Conservation (phyloP, 768 basidiomycete species). For the Russula foetens region DNA sequence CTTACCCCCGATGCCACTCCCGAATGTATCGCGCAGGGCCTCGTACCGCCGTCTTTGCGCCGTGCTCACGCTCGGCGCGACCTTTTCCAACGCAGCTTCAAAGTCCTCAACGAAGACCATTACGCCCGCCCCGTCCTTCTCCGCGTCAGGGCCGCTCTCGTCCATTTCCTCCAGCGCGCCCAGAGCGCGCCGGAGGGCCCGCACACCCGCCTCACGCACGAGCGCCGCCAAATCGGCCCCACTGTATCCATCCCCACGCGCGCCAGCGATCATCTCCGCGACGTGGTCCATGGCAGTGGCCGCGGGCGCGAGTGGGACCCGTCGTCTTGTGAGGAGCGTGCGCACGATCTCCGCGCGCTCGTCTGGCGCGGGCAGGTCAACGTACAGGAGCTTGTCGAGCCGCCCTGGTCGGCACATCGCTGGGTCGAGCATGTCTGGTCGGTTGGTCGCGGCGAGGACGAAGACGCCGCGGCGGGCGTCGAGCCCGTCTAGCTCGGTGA, state of each 20-base stretch:
- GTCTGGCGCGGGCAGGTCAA: conserved; percentile 66
- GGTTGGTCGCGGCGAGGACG: conserved; percentile 91
- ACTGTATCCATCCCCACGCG: conserved; percentile 77
- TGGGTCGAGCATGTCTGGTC: conserved; percentile 96
- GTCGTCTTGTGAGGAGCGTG: conserved; percentile 48
- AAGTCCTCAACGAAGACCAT: conserved; percentile 65
- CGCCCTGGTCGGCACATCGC: conserved; percentile 97
- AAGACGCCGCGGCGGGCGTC: conserved; percentile 82
- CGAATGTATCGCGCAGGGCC: conserved; percentile 70
- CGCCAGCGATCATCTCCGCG: conserved; percentile 42
- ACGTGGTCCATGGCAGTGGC: conserved; percentile 25
- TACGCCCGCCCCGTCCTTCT: conserved; percentile 27
- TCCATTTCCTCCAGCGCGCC: conserved; percentile 63
- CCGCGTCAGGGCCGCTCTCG: conserved; percentile 20
- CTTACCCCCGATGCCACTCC: conserved; percentile 57
- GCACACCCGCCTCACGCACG: conserved; percentile 83
- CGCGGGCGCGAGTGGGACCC: conserved; percentile 51
- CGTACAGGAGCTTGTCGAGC: conserved; percentile 89
- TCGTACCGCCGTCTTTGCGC: conserved; percentile 81
- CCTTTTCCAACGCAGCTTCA: conserved; percentile 61
- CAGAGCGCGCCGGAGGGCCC: conserved; percentile 62
- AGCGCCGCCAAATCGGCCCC: conserved; percentile 87
- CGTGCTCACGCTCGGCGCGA: conserved; percentile 77
- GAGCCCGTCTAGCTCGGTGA: conserved; percentile 91
- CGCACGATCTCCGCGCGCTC: conserved; percentile 82